A percentile compares a stretch with the other conserved stretches of the same genome.
phyloP scores from a whole-genome alignment of 1,139 yeast genomes.

The Pichia norvegensis region DNA sequence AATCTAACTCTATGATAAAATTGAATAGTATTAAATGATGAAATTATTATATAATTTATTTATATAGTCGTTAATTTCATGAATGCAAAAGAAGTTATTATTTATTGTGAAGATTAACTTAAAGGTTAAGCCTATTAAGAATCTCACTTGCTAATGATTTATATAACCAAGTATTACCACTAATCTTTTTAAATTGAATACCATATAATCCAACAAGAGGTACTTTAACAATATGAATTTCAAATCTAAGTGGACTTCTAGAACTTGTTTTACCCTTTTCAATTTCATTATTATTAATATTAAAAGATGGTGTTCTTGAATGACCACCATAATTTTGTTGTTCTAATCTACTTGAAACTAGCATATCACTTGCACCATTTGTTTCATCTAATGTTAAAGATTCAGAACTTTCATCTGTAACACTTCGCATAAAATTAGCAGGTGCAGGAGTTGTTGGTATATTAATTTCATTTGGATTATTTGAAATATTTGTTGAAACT shows the following conservation, averaged over 20 bases:
- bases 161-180: slow-evolving; percentile 95
- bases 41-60: neutral
- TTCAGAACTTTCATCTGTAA: slow-evolving; percentile 38
- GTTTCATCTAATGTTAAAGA: slow-evolving; percentile 46
- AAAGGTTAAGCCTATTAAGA: slow-evolving; percentile 67
- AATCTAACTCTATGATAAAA: no score
- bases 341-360: slow-evolving; percentile 51
- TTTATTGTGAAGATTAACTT: neutral
- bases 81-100: neutral
- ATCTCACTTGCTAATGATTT: slow-evolving; percentile 88
- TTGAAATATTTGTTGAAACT: slow-evolving; percentile 27
- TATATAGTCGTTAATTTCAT: slow-evolving; percentile 1
- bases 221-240: slow-evolving; percentile 86
- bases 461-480: slow-evolving; percentile 31
- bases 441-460: slow-evolving; percentile 41
- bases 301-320: neutral
- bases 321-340: slow-evolving; percentile 30
- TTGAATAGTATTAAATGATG: neutral
- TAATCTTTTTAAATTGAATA: slow-evolving; percentile 85
- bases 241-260: slow-evolving; percentile 69
- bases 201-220: slow-evolving; percentile 89
- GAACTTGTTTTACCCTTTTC: slow-evolving; percentile 8
- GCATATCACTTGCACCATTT: slow-evolving; percentile 52
- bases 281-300: neutral
- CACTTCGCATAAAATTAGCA: slow-evolving; percentile 26